These are phyloP conservation scores for Verticillium klebahnii DNA, from an alignment of 2,329 filamentous ascomycete species.

Conservation along the genomic window DNA sequence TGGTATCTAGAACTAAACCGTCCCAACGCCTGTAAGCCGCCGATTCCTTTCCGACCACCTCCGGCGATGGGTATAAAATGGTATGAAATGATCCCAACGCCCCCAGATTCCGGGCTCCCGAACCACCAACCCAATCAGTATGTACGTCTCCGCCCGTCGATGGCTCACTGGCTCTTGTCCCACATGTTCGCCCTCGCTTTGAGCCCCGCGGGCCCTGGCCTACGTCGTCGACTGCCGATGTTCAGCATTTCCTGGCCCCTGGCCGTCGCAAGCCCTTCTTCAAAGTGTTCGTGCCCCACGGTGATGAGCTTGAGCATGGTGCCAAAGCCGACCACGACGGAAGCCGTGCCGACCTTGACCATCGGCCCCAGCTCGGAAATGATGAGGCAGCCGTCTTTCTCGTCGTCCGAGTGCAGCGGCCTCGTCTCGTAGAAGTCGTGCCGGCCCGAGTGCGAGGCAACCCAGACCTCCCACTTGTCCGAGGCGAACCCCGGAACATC, in stretches of 20 bases:
- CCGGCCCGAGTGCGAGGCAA: constrained; percentile 40
- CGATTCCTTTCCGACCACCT: neutral
- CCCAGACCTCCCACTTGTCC: constrained; percentile 52
- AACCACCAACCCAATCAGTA: neutral
- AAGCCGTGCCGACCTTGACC: constrained; percentile 55
- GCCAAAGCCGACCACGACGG: constrained; percentile 66
- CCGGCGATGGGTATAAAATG: neutral
- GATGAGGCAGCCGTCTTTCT: constrained; percentile 51
- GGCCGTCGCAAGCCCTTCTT: constrained; percentile 27
- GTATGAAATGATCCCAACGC: neutral
- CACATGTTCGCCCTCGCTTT: neutral
- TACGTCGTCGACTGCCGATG: constrained; percentile 34
- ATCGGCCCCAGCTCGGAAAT: constrained; percentile 64
- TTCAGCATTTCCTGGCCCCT: constrained; percentile 26
- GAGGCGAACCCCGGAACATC: constrained; percentile 24
- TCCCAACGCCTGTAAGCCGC: neutral
- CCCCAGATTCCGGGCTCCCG: neutral
- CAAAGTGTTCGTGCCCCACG: constrained; percentile 61
- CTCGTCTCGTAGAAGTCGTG: constrained; percentile 39
- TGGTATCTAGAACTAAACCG: neutral
- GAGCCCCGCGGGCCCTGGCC: constrained; percentile 11
- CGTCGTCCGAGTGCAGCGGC: constrained; percentile 36
- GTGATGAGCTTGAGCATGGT: constrained; percentile 69
- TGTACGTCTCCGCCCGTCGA: neutral
- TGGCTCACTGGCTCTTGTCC: neutral